A percentile compares a stretch with the other conserved stretches of the same genome.
Evolutionary conservation across 306 rosid species (phyloP).

Genomic region (Albizia julibrissin): DNA sequence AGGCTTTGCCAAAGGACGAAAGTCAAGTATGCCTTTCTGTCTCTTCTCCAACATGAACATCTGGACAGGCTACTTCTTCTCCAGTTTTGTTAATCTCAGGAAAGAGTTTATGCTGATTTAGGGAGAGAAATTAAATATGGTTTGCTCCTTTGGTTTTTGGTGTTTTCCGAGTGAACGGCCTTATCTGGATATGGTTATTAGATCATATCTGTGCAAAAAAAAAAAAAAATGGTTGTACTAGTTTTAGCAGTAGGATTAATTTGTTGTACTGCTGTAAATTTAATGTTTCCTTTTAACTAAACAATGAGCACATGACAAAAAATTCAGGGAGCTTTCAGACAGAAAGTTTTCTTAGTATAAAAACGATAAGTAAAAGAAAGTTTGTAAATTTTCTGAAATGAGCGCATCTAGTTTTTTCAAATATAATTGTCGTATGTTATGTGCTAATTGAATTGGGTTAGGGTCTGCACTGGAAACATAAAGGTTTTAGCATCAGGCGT

Average conservation of each 20-base stretch:
- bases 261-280: neutral
- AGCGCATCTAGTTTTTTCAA: neutral
- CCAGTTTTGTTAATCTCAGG: neutral
- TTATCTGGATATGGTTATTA: neutral
- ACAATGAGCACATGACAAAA: neutral
- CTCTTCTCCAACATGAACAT: neutral
- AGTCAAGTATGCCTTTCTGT: constrained; percentile 53
- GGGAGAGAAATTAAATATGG: neutral
- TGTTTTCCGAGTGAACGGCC: neutral
- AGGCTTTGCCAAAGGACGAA: constrained; percentile 87
- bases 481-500: neutral
- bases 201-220: neutral
- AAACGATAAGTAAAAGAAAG: neutral
- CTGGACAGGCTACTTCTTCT: neutral
- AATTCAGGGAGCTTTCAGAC: neutral
- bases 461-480: neutral
- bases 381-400: neutral
- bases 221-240: neutral
- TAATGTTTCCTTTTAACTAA: too few species aligned
- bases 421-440: neutral
- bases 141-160: neutral
- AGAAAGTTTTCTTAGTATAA: neutral
- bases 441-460: neutral
- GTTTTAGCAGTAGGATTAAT: constrained; percentile 3
- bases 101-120: neutral